These are phyloP conservation scores for Fusarium paranaense DNA, from an alignment of 2,329 filamentous ascomycete genomes.

Conservation along the genomic window DNA sequence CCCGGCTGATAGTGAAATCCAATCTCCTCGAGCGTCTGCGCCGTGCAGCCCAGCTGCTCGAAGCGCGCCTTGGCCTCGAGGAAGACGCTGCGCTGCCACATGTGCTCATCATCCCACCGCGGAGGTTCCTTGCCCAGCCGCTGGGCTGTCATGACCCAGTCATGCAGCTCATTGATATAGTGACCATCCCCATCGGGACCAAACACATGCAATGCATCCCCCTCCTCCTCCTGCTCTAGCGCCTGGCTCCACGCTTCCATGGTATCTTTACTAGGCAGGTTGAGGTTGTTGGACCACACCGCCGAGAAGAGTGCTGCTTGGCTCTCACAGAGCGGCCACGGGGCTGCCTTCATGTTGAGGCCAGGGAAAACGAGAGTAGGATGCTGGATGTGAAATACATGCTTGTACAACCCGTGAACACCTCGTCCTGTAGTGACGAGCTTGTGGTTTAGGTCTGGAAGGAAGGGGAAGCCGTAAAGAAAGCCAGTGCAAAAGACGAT, in stretches of 20 bases:
- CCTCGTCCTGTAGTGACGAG: slow-evolving; percentile 76
- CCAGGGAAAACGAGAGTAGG: slow-evolving; percentile 84
- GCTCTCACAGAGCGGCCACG: slow-evolving; percentile 83
- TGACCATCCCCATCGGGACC: slow-evolving; percentile 64
- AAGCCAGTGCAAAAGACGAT: slow-evolving; percentile 93
- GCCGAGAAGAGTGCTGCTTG: slow-evolving; percentile 83
- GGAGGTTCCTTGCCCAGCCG: slow-evolving; percentile 74
- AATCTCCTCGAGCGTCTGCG: slow-evolving; percentile 76
- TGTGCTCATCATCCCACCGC: slow-evolving; percentile 76
- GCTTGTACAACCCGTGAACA: slow-evolving; percentile 79
- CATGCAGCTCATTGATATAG: slow-evolving; percentile 77
- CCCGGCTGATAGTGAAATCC: slow-evolving; percentile 70
- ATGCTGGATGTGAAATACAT: slow-evolving; percentile 80
- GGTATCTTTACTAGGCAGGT: slow-evolving; percentile 69
- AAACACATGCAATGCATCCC: slow-evolving; percentile 48
- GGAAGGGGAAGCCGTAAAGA: slow-evolving; percentile 85
- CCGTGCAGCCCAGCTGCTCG: slow-evolving; percentile 70
- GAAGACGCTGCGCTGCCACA: slow-evolving; percentile 78
- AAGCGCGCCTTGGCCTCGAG: slow-evolving; percentile 79
- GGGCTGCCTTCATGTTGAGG: slow-evolving; percentile 86
- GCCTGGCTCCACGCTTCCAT: slow-evolving; percentile 78
- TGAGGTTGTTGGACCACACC: slow-evolving; percentile 78
- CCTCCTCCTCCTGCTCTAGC: slow-evolving; percentile 66
- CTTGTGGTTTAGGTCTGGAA: slow-evolving; percentile 58
- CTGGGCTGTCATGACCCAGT: slow-evolving; percentile 67